Evolutionary conservation across 768 basidiomycete species (phyloP), one percentile per base, ranked within the genome.

Genomic region (Hirschioporus abietinus): DNA sequence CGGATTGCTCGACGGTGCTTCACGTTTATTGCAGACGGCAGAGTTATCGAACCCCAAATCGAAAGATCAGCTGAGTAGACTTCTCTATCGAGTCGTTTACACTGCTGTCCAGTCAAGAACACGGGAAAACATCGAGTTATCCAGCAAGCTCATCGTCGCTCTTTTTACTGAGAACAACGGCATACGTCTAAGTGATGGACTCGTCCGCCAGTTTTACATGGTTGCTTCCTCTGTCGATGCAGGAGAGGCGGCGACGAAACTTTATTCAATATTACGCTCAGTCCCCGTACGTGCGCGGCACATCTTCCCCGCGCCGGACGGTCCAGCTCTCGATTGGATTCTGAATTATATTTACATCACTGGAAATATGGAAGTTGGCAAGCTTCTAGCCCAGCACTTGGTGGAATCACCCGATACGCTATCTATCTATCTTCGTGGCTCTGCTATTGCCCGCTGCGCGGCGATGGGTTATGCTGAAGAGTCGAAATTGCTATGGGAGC

Each of bases 401-500:
- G 79, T 82, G 1, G 77, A 82, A 1, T 65, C 75, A 17, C 71
- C 77, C 59, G 74, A 82, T 12, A 72, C 74, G 1, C 72, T 91
- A 59, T 81, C 83, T 1, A 69, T 78, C 2, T 71, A 78, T 35
- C 76, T 76, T 67, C 83, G 87, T n/a, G 79, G 82, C 3, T 72
- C 71, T 7, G 82, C 90, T 68, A 83, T 91, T 66, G 70, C 78
- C 0, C 68, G 79, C 20, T 68, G 76, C 7, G 88, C 87, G 0
- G 70, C 73, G 26, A 72, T 76, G 25, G 86, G 88, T 8, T 82
- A 85, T 60, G 80, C 81, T 4, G 73, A 68, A 6, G 72, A 81
- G 18, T 84, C 88, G 24, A 79, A 87, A 23, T 70, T 72, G 8
- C 79, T 91, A 20, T 91, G 88, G 86, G 82, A 84, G 69, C 79